Conservation (phyloP, 2,329 filamentous ascomycete species). For the Penicillium sp. region DNA sequence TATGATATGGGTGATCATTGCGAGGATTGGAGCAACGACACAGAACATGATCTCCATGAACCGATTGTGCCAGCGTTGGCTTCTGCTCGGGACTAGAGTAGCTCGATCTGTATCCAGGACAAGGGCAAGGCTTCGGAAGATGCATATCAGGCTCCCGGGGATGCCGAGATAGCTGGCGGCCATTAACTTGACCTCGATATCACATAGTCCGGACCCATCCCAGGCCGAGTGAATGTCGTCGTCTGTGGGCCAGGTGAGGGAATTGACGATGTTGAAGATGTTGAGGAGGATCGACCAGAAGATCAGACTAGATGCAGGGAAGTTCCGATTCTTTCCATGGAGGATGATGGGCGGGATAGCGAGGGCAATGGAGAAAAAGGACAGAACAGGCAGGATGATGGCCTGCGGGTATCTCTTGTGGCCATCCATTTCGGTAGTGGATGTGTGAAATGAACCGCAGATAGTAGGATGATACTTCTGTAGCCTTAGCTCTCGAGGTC, state of each 20-base stretch:
- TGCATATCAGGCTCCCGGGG: conserved; percentile 53
- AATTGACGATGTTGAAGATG: conserved; percentile 57
- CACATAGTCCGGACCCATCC: conserved; percentile 59
- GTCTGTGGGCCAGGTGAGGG: conserved; percentile 62
- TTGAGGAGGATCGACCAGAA: conserved; percentile 56
- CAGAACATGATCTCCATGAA: conserved; percentile 55
- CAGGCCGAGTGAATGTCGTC: conserved; percentile 55
- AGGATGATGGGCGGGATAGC: conserved; percentile 57
- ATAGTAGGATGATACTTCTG: neutral
- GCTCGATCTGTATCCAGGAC: conserved; percentile 59
- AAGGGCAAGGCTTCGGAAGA: conserved; percentile 57
- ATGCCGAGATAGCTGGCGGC: conserved; percentile 52
- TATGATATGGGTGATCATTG: conserved; percentile 57
- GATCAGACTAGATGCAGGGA: conserved; percentile 56
- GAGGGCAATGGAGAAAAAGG: conserved; percentile 50
- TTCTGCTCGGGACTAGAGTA: conserved; percentile 49
- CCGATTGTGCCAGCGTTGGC: conserved; percentile 46
- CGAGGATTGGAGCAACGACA: conserved; percentile 52
- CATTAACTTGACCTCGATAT: conserved; percentile 59
- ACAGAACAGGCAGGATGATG: conserved; percentile 48
- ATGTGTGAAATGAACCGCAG: conserved; percentile 2
- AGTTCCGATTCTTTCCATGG: conserved; percentile 59
- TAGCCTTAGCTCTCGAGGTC: neutral
- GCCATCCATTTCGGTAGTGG: conserved; percentile 6
- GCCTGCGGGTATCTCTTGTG: conserved; percentile 29